Evolutionary conservation across 352 stramenopile genomes (phyloP), one percentile per base, ranked within the genome.

Genomic region (Phytophthora hibernalis): DNA sequence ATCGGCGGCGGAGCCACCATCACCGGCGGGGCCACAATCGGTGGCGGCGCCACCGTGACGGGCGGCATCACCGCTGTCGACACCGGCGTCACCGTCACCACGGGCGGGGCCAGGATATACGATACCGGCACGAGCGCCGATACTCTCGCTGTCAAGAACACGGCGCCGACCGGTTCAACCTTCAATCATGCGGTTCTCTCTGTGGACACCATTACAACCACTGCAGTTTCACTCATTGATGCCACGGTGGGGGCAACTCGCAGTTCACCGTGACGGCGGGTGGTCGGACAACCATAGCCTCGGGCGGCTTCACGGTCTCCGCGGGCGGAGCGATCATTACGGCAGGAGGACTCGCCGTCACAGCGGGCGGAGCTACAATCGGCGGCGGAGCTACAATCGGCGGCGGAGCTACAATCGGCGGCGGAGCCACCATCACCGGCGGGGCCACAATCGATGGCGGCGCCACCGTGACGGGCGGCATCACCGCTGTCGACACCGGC

Each of bases 31-130:
- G 31, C 11, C 9, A 37, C 31, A 3, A 13, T 37, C 11, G 7
- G 9, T 2, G 68, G 55, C 6, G 61, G 63, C 0, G 44, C 59
- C 0, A 72, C 48, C 9, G 18, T 79, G 9, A 59, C 55, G 50
- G 72, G 68, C 8, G 65, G 63, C 5, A 16, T 74, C 9, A 80
- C 64, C 13, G 44, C 80, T 5, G 65, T 60, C 1, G 57, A 63
- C 37, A 67, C 56, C 28, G 65, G 65, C 4, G 16, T 73, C 22
- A 58, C 37, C 12, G 59, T 73, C 3, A 72, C 64, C 31, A 38
- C 45, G 8, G 73, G 70, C 2, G 33, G 35, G 12, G 37, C 37
- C 5, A 44, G 37, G 12, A 44, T 44, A 7, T 37, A 10, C 31
- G 31, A 37, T 13, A 11, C 9, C 31, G 31, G 9, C 31, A 37